Conservation (phyloP, 805 yeast genomes). For the Ogataea populi-albae region DNA sequence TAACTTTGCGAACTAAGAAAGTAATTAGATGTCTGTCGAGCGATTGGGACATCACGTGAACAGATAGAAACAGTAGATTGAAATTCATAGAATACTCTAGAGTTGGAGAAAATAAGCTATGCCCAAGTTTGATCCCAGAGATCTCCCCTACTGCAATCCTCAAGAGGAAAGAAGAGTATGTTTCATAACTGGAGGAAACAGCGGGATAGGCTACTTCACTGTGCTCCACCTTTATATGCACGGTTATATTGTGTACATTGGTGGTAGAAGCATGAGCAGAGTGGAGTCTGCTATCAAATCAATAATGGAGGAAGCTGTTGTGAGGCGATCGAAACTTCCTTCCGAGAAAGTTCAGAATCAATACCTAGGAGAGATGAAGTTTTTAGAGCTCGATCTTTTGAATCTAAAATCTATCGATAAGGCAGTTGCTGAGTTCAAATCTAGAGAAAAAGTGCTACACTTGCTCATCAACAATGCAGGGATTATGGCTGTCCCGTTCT, state of each 20-base stretch:
- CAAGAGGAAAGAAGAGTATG: slow-evolving; percentile 55
- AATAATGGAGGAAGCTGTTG: slow-evolving; percentile 51
- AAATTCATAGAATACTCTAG: not conserved
- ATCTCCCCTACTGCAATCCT: slow-evolving; percentile 63
- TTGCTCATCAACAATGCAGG: slow-evolving; percentile 77
- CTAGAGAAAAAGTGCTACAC: slow-evolving; percentile 50
- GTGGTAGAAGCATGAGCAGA: slow-evolving; percentile 61
- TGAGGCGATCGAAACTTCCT: slow-evolving; percentile 24
- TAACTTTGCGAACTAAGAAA: too few species aligned
- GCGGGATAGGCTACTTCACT: slow-evolving; percentile 78
- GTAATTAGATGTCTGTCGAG: too few species aligned
- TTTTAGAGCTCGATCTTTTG: slow-evolving; percentile 54
- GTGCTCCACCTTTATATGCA: slow-evolving; percentile 74
- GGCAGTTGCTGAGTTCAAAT: slow-evolving; percentile 47
- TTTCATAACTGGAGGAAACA: slow-evolving; percentile 76
- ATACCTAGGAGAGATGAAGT: slow-evolving; percentile 49
- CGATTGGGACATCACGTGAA: too few species aligned
- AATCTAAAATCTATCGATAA: slow-evolving; percentile 43
- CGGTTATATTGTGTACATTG: slow-evolving; percentile 72
- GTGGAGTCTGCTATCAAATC: slow-evolving; percentile 57
- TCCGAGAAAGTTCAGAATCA: slow-evolving; percentile 22
- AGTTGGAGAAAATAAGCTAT: not conserved
- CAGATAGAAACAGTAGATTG: too few species aligned
- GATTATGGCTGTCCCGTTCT: slow-evolving; percentile 71
- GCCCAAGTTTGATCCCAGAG: slow-evolving; percentile 38